A percentile compares a stretch with the other conserved stretches of the same genome.
Conservation (phyloP, 257 asterid species). For the Salvia miltiorrhiza region DNA sequence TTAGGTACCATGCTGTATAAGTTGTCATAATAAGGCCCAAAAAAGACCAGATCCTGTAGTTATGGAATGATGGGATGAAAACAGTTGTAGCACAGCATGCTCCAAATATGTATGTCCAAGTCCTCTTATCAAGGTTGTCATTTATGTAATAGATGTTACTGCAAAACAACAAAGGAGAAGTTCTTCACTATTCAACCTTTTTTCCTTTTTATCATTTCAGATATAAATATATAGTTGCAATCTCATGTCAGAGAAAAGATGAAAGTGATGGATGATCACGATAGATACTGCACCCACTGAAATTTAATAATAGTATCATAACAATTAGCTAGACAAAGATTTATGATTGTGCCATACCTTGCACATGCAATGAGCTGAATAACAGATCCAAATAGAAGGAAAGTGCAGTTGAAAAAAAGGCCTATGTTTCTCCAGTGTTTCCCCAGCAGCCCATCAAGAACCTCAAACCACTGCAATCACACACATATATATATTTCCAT, state of each 20-base stretch:
- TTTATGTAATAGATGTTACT: slow-evolving; percentile 82
- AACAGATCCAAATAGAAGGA: slow-evolving; percentile 91
- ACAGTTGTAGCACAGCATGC: slow-evolving; percentile 89
- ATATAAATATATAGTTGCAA: neutral
- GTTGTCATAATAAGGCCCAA: slow-evolving; percentile 76
- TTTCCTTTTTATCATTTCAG: neutral
- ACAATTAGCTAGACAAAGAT: neutral
- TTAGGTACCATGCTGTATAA: slow-evolving; percentile 81
- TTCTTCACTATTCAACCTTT: neutral
- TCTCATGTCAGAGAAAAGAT: slow-evolving; percentile 1
- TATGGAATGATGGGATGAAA: slow-evolving; percentile 82
- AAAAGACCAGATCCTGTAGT: slow-evolving; percentile 85
- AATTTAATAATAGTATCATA: no score
- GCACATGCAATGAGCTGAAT: slow-evolving; percentile 97
- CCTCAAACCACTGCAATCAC: slow-evolving; percentile 81
- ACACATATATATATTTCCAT: neutral
- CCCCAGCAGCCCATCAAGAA: slow-evolving; percentile 87
- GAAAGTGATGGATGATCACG: slow-evolving; percentile 6
- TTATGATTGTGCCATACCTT: slow-evolving; percentile 38
- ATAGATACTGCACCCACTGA: no score
- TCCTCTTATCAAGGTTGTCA: slow-evolving; percentile 85
- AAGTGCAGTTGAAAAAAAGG: slow-evolving; percentile 85
- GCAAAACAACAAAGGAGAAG: slow-evolving; percentile 23
- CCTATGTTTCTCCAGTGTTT: slow-evolving; percentile 91
- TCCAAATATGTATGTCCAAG: slow-evolving; percentile 92